A percentile compares a stretch with the other conserved stretches of the same genome.
phyloP scores from a whole-genome alignment of 1,284 basidiomycete genomes.

The Earliella scabrosa region DNA sequence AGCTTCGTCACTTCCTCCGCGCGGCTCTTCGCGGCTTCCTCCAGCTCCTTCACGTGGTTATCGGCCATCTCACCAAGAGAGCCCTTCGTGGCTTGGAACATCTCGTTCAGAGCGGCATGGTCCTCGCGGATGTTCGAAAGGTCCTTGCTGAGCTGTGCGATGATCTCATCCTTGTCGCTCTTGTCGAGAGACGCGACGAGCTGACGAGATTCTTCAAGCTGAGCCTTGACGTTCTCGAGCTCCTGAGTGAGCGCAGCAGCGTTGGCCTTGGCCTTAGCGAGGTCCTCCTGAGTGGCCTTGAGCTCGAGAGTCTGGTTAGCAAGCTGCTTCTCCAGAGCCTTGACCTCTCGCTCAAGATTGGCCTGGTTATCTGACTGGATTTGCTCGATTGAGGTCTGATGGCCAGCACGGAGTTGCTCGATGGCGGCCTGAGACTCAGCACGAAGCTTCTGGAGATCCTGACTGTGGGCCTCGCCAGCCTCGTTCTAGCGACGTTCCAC shows the following conservation, averaged over 20 bases:
- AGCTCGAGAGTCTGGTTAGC: constrained; percentile 66
- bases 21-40: constrained; percentile 68
- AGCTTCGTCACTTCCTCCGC: constrained; percentile 72
- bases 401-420: constrained; percentile 66
- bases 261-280: constrained; percentile 70
- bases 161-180: constrained; percentile 55
- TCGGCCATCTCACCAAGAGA: constrained; percentile 71
- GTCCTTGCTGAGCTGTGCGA: constrained; percentile 59
- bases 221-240: constrained; percentile 55
- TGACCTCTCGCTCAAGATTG: constrained; percentile 57
- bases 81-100: constrained; percentile 66
- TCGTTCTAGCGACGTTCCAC: constrained; percentile 50
- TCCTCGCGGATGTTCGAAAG: constrained; percentile 68
- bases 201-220: constrained; percentile 63
- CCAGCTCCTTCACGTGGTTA: constrained; percentile 71
- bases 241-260: constrained; percentile 57
- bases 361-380: constrained; percentile 67
- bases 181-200: constrained; percentile 46
- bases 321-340: constrained; percentile 67
- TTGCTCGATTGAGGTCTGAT: constrained; percentile 61
- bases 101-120: constrained; percentile 58
- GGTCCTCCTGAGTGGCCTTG: constrained; percentile 81
- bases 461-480: constrained; percentile 66
- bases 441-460: constrained; percentile 73
- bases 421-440: constrained; percentile 66